These are phyloP conservation scores for Tolypocladium ophioglossoides DNA, from an alignment of 2,329 filamentous ascomycete species.

Conservation along the genomic window DNA sequence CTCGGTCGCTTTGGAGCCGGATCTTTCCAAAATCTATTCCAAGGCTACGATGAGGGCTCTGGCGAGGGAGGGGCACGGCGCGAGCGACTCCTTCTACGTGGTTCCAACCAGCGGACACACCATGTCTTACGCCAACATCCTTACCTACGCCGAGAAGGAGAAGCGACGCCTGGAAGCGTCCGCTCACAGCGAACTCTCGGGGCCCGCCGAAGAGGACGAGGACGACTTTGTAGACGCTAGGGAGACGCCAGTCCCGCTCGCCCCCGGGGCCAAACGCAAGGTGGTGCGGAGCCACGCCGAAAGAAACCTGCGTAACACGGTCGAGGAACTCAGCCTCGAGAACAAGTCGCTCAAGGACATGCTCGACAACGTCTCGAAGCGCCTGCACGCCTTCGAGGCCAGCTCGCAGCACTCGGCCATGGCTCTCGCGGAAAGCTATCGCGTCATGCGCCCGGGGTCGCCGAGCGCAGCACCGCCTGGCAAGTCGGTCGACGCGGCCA, in stretches of 20 bases:
- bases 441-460: slow-evolving; percentile 48
- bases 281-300: slow-evolving; percentile 29
- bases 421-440: slow-evolving; percentile 74
- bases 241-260: slow-evolving; percentile 46
- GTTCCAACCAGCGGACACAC: slow-evolving; percentile 88
- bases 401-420: slow-evolving; percentile 81
- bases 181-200: slow-evolving; percentile 38
- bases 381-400: slow-evolving; percentile 87
- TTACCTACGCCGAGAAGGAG: slow-evolving; percentile 59
- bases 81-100: slow-evolving; percentile 80
- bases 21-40: slow-evolving; percentile 76
- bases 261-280: slow-evolving; percentile 29
- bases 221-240: slow-evolving; percentile 86
- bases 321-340: slow-evolving; percentile 82
- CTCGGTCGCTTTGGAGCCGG: slow-evolving; percentile 44
- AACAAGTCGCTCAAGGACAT: slow-evolving; percentile 78
- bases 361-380: slow-evolving; percentile 74
- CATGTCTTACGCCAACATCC: slow-evolving; percentile 84
- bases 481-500: slow-evolving; percentile 19
- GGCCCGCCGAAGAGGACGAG: slow-evolving; percentile 48
- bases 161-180: slow-evolving; percentile 48
- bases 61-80: slow-evolving; percentile 53
- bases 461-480: slow-evolving; percentile 23
- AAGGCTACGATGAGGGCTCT: slow-evolving; percentile 74
- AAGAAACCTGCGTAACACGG: slow-evolving; percentile 49